Evolutionary conservation across 805 yeast species (phyloP).

Genomic region (Wickerhamomyces subpelliculosus): DNA sequence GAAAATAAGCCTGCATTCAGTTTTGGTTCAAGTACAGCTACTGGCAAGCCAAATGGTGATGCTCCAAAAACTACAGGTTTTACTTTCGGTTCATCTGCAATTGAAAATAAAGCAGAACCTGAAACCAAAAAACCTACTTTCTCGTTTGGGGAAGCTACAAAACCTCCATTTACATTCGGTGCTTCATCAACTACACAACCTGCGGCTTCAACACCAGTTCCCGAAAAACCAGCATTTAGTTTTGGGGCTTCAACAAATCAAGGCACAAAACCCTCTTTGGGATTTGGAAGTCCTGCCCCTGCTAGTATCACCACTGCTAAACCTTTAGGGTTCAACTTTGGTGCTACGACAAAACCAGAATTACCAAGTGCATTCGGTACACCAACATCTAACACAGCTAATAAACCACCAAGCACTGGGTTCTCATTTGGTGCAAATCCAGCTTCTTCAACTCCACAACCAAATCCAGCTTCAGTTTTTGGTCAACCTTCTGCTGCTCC

Average conservation of each 20-base stretch:
- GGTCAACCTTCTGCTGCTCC: not conserved
- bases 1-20: constrained; percentile 3
- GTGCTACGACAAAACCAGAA: constrained; percentile 7
- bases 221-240: constrained; percentile 2
- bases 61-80: not conserved
- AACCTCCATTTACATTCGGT: not conserved
- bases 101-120: not conserved
- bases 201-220: constrained; percentile 3
- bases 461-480: not conserved
- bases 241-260: constrained; percentile 5
- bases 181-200: not conserved
- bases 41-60: not conserved
- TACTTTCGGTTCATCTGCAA: not conserved
- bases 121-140: not conserved
- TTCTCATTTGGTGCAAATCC: not conserved
- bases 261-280: constrained; percentile 7
- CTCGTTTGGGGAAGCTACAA: not conserved
- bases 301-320: constrained; percentile 4
- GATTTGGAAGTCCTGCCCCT: constrained; percentile 9
- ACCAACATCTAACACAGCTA: not conserved
- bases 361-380: constrained; percentile 10
- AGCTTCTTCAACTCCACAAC: not conserved
- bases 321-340: constrained; percentile 12
- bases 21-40: constrained; percentile 1
- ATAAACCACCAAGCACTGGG: not conserved